Evolutionary conservation across 331 rosid species (phyloP).

Genomic region (Stylosanthes scabra): DNA sequence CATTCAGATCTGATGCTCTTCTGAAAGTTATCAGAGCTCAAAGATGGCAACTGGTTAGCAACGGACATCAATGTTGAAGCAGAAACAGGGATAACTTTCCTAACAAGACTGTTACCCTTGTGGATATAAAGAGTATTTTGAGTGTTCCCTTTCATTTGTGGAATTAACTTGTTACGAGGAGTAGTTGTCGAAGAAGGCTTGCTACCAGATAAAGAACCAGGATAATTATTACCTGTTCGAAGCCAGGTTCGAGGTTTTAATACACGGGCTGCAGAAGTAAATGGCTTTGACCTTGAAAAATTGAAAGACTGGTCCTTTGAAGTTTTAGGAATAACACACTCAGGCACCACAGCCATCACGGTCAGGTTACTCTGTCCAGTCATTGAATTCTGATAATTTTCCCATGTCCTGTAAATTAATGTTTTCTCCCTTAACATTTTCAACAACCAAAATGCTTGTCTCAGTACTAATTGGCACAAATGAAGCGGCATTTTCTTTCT

Average conservation of each 20-base stretch:
- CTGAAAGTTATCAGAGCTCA: slow-evolving; percentile 49
- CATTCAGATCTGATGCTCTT: too few species aligned
- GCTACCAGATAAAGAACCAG: slow-evolving; percentile 43
- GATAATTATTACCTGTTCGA: slow-evolving; percentile 53
- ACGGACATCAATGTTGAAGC: slow-evolving; percentile 50
- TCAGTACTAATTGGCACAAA: slow-evolving; percentile 44
- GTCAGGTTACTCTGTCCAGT: slow-evolving; percentile 40
- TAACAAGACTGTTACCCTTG: slow-evolving; percentile 90
- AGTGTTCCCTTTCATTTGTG: slow-evolving; percentile 50
- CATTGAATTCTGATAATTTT: slow-evolving; percentile 38
- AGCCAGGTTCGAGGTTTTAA: slow-evolving; percentile 78
- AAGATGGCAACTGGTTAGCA: slow-evolving; percentile 42
- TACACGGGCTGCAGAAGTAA: slow-evolving; percentile 51
- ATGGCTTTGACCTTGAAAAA: slow-evolving; percentile 38
- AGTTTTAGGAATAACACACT: slow-evolving; percentile 37
- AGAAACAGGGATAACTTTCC: slow-evolving; percentile 66
- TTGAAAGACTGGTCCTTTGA: slow-evolving; percentile 34
- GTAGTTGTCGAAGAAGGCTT: slow-evolving; percentile 43
- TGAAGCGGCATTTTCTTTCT: slow-evolving; percentile 44
- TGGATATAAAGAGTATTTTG: slow-evolving; percentile 79
- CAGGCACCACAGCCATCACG: slow-evolving; percentile 47
- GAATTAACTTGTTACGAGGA: slow-evolving; percentile 59
- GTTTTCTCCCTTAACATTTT: slow-evolving; percentile 43
- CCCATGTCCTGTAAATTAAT: slow-evolving; percentile 46
- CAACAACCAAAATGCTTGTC: slow-evolving; percentile 45